A percentile compares a stretch with the other conserved stretches of the same genome.
phyloP scores from a whole-genome alignment of 352 stramenopile species.

The Lagenidium sp. region DNA sequence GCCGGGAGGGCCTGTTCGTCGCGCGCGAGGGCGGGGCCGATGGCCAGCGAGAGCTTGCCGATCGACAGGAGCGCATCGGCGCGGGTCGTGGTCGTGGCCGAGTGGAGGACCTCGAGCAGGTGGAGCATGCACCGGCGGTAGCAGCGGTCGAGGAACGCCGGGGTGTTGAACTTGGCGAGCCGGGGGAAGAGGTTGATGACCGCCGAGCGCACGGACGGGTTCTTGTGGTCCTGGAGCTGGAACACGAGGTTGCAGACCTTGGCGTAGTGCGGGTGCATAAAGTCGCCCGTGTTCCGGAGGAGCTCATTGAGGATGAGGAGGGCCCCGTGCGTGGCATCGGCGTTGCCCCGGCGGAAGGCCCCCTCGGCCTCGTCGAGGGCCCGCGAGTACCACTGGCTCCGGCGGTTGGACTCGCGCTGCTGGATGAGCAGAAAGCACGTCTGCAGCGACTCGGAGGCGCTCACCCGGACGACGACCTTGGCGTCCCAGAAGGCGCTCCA shows the following conservation, averaged over 20 bases:
- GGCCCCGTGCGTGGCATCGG: constrained; percentile 72
- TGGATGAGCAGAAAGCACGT: constrained; percentile 84
- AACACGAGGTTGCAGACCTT: constrained; percentile 72
- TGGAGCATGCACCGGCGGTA: constrained; percentile 81
- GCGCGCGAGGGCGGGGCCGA: constrained; percentile 60
- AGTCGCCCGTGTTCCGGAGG: constrained; percentile 81
- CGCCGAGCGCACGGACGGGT: constrained; percentile 59
- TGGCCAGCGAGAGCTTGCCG: constrained; percentile 75
- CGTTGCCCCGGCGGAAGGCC: constrained; percentile 62
- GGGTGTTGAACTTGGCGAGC: constrained; percentile 85
- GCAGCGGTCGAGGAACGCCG: constrained; percentile 76
- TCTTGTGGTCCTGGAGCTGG: constrained; percentile 72
- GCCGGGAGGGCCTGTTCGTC: constrained; percentile 72
- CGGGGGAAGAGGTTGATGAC: constrained; percentile 81
- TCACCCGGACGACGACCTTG: constrained; percentile 69
- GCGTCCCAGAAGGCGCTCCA: constrained; percentile 86
- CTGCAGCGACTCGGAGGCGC: constrained; percentile 74
- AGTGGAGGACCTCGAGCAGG: constrained; percentile 76
- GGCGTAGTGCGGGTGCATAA: constrained; percentile 81
- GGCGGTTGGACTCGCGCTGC: constrained; percentile 82
- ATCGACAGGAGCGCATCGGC: constrained; percentile 77
- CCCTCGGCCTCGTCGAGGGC: constrained; percentile 70
- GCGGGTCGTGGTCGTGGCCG: constrained; percentile 63
- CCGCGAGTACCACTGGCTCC: constrained; percentile 72
- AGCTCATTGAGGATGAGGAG: constrained; percentile 83